A percentile compares a stretch with the other conserved stretches of the same genome.
These are phyloP conservation scores for Ceratobasidium sp. DNA, from an alignment of 1,284 basidiomycete genomes.

Conservation along the genomic window DNA sequence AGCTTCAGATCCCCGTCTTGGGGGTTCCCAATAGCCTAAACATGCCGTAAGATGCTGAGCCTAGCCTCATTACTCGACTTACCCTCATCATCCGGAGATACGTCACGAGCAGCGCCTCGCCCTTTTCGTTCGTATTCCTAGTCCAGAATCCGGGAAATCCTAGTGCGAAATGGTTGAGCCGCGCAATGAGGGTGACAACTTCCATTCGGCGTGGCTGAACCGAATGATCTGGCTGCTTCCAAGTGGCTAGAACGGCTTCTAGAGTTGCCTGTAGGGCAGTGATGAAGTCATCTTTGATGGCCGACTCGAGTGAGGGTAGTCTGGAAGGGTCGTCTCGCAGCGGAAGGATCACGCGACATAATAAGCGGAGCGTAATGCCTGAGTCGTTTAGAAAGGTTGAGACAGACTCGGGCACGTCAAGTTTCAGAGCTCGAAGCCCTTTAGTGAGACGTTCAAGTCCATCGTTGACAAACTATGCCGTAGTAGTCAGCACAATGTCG, in stretches of 20 bases:
- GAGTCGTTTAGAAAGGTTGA: slow-evolving; percentile 63
- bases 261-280: slow-evolving; percentile 66
- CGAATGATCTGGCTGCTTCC: slow-evolving; percentile 45
- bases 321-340: slow-evolving; percentile 62
- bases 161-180: slow-evolving; percentile 76
- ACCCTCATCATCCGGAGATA: slow-evolving; percentile 70
- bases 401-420: slow-evolving; percentile 50
- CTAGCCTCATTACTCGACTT: slow-evolving; percentile 51
- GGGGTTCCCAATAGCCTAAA: slow-evolving; percentile 64
- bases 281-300: slow-evolving; percentile 65
- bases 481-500: slow-evolving; percentile 16
- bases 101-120: slow-evolving; percentile 59
- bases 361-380: slow-evolving; percentile 74
- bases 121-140: slow-evolving; percentile 61
- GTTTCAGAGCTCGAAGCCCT: slow-evolving; percentile 60
- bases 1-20: slow-evolving; percentile 62
- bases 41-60: slow-evolving; percentile 39
- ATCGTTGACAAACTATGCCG: slow-evolving; percentile 73
- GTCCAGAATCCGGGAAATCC: slow-evolving; percentile 73
- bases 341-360: slow-evolving; percentile 73
- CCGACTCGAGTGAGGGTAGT: slow-evolving; percentile 55
- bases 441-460: slow-evolving; percentile 73
- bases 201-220: slow-evolving; percentile 57
- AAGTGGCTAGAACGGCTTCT: slow-evolving; percentile 58
- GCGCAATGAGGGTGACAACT: slow-evolving; percentile 60